Evolutionary conservation across 2,329 filamentous ascomycete genomes (phyloP).

Genomic region (Aschersonia sp.): DNA sequence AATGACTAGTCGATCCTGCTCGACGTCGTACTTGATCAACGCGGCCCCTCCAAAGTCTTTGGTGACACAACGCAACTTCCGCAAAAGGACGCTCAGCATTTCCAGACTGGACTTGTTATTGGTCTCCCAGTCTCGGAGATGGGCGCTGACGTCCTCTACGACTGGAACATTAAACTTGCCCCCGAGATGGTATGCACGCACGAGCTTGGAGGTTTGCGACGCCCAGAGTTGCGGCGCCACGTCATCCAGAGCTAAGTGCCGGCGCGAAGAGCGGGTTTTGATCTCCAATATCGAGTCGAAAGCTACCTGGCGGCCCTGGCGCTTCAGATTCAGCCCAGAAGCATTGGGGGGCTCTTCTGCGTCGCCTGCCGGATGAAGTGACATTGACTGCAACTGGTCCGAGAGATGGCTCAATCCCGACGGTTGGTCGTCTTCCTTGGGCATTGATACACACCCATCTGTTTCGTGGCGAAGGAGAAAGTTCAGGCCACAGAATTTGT

Average conservation of each 20-base stretch:
- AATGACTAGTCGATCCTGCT: constrained; percentile 1
- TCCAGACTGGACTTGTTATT: constrained; percentile 15
- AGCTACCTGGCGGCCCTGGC: constrained; percentile 16
- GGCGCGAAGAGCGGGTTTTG: constrained; percentile 24
- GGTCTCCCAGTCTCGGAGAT: constrained; percentile 20
- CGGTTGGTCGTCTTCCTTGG: background rate
- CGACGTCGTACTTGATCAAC: background rate
- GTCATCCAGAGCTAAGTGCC: constrained; percentile 17
- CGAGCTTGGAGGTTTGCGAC: constrained; percentile 30
- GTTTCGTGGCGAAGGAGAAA: constrained; percentile 27
- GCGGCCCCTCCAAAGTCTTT: background rate
- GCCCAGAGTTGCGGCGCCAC: constrained; percentile 27
- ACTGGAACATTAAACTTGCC: constrained; percentile 18
- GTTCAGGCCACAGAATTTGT: constrained; percentile 24
- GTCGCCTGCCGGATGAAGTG: constrained; percentile 8
- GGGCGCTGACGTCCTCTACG: constrained; percentile 19
- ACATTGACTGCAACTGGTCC: constrained; percentile 10
- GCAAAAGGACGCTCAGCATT: constrained; percentile 17
- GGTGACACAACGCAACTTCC: constrained; percentile 2
- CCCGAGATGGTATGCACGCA: constrained; percentile 25
- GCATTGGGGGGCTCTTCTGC: background rate
- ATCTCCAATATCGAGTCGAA: constrained; percentile 25
- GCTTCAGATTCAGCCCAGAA: constrained; percentile 15
- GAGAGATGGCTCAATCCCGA: constrained; percentile 8
- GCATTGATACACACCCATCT: constrained; percentile 20